Evolutionary conservation across 192 early-diverging fungal genomes (phyloP).

Genomic region (Backusella tarrabulga): DNA sequence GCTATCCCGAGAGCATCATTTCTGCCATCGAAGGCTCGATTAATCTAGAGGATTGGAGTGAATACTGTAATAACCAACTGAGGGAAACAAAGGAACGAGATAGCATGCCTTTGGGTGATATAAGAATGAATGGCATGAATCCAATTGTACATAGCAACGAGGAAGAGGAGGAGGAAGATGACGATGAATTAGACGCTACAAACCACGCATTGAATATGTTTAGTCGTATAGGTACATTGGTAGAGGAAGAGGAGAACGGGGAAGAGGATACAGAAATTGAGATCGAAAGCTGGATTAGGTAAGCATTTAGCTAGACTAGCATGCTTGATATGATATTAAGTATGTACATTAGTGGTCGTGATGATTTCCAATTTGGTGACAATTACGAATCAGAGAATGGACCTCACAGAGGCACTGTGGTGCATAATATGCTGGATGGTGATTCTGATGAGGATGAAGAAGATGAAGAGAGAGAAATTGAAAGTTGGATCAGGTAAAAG

Average conservation of each 20-base stretch:
- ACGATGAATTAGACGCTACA: slow-evolving; percentile 8
- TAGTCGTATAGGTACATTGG: background rate
- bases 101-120: slow-evolving; percentile 47
- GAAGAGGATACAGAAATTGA: slow-evolving; percentile 1
- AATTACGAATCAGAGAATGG: background rate
- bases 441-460: background rate
- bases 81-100: slow-evolving; percentile 20
- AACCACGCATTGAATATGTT: background rate
- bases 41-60: slow-evolving; percentile 52
- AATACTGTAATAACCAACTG: slow-evolving; percentile 39
- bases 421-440: background rate
- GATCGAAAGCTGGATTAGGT: background rate
- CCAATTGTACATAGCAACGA: background rate
- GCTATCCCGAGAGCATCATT: slow-evolving; percentile 40
- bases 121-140: slow-evolving; percentile 43
- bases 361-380: background rate
- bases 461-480: background rate
- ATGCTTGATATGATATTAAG: background rate
- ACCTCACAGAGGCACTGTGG: background rate
- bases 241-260: slow-evolving; percentile 7
- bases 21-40: slow-evolving; percentile 38
- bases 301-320: background rate
- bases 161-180: slow-evolving; percentile 26
- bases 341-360: background rate
- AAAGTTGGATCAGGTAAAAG: background rate